Percentiles rank a stretch among this genome's conserved stretches.
These are phyloP conservation scores for Raphanus sativus DNA, from an alignment of 345 rosid genomes.

Conservation along the genomic window DNA sequence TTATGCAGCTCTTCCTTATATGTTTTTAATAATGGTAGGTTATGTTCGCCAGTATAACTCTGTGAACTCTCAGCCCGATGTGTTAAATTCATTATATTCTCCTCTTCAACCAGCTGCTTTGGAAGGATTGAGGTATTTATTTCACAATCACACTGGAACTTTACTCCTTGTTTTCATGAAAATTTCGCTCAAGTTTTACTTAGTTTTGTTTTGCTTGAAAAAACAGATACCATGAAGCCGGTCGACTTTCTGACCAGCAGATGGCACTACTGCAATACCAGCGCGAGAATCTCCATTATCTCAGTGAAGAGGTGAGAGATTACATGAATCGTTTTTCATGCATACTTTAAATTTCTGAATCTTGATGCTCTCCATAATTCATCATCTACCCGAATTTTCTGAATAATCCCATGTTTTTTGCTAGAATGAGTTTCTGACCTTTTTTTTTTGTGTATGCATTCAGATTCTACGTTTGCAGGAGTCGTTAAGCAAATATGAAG, in stretches of 20 bases:
- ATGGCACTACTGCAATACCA: constrained; percentile 98
- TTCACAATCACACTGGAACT: neutral
- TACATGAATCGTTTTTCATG: neutral
- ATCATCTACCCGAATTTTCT: neutral
- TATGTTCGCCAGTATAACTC: constrained; percentile 86
- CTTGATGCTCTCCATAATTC: neutral
- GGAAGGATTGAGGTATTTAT: constrained; percentile 81
- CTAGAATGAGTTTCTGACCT: constrained; percentile 6
- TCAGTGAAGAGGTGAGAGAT: constrained; percentile 77
- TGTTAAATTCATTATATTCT: constrained; percentile 86
- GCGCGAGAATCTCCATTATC: constrained; percentile 95
- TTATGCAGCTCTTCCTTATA: constrained; percentile 19
- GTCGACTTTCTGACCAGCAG: constrained; percentile 94
- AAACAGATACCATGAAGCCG: constrained; percentile 77
- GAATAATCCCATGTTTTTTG: neutral
- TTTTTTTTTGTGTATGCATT: neutral
- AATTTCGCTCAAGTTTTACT: neutral
- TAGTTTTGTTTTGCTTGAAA: constrained; percentile 14
- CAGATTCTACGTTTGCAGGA: constrained; percentile 95
- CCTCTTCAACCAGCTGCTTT: constrained; percentile 93
- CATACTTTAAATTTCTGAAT: neutral
- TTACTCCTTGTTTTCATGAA: neutral
- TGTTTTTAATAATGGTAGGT: constrained; percentile 47
- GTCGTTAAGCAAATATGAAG: constrained; percentile 87
- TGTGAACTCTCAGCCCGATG: constrained; percentile 89